Evolutionary conservation across 2,329 filamentous ascomycete genomes (phyloP).

Genomic region (Trichoderma aggressivum): DNA sequence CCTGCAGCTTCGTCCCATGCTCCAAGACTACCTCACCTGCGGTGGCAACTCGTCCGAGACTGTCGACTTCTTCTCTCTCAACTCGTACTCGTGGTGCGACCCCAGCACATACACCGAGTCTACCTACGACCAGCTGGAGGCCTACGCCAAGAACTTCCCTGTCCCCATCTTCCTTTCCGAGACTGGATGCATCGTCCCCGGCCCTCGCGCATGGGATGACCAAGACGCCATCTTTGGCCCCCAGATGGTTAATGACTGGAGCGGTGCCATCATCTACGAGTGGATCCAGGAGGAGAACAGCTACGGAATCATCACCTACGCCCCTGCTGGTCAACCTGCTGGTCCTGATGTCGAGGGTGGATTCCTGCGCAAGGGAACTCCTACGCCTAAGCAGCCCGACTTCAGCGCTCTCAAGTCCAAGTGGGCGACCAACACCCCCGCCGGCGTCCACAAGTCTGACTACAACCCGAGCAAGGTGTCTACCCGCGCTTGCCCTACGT

Average conservation of each 20-base stretch:
- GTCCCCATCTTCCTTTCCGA: constrained; percentile 91
- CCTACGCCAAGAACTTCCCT: constrained; percentile 65
- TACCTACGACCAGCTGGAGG: constrained; percentile 67
- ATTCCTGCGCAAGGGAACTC: constrained; percentile 67
- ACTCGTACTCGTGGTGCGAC: constrained; percentile 81
- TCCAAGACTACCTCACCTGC: constrained; percentile 74
- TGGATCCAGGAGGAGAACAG: constrained; percentile 84
- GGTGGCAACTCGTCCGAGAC: constrained; percentile 65
- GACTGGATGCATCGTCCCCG: constrained; percentile 72
- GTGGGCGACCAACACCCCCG: constrained; percentile 70
- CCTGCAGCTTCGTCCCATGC: constrained; percentile 59
- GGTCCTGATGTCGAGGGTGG: constrained; percentile 60
- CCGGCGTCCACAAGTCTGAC: constrained; percentile 61
- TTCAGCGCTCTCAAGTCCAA: constrained; percentile 73
- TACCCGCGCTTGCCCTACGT: constrained; percentile 66
- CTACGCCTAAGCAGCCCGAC: constrained; percentile 70
- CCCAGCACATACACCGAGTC: constrained; percentile 55
- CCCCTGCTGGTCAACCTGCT: constrained; percentile 51
- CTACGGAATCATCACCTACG: constrained; percentile 79
- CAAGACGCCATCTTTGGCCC: constrained; percentile 73
- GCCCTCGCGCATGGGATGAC: constrained; percentile 64
- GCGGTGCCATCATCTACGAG: constrained; percentile 81
- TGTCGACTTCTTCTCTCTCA: constrained; percentile 80
- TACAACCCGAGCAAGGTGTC: constrained; percentile 62
- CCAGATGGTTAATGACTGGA: constrained; percentile 68